phyloP scores from a whole-genome alignment of 257 asterid genomes.

The Nicotiana obtusifolia region DNA sequence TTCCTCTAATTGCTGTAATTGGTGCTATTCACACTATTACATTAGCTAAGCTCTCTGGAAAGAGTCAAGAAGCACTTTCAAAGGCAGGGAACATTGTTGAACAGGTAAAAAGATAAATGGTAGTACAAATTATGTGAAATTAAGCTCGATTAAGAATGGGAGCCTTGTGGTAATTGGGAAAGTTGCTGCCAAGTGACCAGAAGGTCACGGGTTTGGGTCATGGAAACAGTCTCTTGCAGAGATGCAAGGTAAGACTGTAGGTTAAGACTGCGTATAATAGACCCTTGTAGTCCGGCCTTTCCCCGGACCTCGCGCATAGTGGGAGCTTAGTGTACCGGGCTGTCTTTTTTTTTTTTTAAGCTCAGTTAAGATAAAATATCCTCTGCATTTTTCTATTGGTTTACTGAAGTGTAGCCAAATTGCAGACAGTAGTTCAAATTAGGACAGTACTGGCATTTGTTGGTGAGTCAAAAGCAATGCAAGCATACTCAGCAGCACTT shows the following conservation, averaged over 20 bases:
- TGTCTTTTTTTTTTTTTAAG: not conserved
- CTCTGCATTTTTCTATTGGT: not conserved
- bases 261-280: no score
- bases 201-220: no score
- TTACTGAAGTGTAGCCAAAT: conserved; percentile 18
- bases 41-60: conserved; percentile 57
- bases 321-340: no score
- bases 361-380: not conserved
- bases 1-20: conserved; percentile 80
- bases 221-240: no score
- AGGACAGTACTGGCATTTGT: conserved; percentile 72
- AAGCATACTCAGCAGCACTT: conserved; percentile 66
- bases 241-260: no score
- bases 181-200: no score
- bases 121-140: not conserved
- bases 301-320: no score
- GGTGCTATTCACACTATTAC: conserved; percentile 72
- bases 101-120: conserved; percentile 43
- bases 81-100: conserved; percentile 84
- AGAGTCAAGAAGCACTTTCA: conserved; percentile 79
- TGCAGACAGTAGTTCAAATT: conserved; percentile 76
- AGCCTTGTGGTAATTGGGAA: no score
- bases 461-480: conserved; percentile 88
- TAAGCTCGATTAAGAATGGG: not conserved
- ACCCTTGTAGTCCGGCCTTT: no score